These are phyloP conservation scores for Hypomyces perniciosus DNA, from an alignment of 2,329 filamentous ascomycete genomes.

Conservation along the genomic window DNA sequence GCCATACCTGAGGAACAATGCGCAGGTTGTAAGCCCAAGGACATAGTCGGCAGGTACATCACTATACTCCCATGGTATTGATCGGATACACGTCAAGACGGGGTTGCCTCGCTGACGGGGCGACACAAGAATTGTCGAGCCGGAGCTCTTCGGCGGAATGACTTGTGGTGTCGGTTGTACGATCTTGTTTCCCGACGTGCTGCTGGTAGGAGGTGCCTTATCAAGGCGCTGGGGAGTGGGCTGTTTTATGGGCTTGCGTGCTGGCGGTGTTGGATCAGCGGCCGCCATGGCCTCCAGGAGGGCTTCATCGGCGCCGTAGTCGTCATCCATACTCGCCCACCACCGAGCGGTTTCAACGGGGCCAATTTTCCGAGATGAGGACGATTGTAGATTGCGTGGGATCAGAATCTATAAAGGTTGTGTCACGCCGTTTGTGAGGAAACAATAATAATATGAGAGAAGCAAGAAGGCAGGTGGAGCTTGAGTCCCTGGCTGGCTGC, in stretches of 20 bases:
- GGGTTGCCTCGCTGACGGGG: slow-evolving; percentile 93
- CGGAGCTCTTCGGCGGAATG: slow-evolving; percentile 58
- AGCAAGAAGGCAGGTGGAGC: too few species aligned
- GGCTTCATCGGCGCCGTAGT: slow-evolving; percentile 52
- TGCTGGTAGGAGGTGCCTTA: slow-evolving; percentile 37
- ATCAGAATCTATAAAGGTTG: too few species aligned
- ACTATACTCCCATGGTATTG: slow-evolving; percentile 90
- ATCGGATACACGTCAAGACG: slow-evolving; percentile 73
- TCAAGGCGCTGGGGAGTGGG: slow-evolving; percentile 53
- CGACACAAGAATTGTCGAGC: slow-evolving; percentile 81
- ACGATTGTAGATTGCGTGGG: too few species aligned
- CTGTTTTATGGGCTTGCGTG: slow-evolving; percentile 38
- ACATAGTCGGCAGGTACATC: slow-evolving; percentile 96
- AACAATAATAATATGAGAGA: too few species aligned
- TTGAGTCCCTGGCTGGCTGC: too few species aligned
- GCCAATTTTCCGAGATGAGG: too few species aligned
- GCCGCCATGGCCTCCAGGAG: slow-evolving; percentile 51
- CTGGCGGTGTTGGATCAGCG: slow-evolving; percentile 30
- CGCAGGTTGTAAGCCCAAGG: slow-evolving; percentile 79
- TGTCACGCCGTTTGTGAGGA: too few species aligned
- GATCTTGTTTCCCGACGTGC: slow-evolving; percentile 46
- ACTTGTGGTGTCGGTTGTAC: slow-evolving; percentile 86
- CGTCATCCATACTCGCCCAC: slow-evolving; percentile 40
- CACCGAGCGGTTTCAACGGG: too few species aligned
- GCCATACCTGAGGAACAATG: slow-evolving; percentile 68